Conservation (phyloP, 2,329 filamentous ascomycete genomes). For the Colletotrichum godetiae region DNA sequence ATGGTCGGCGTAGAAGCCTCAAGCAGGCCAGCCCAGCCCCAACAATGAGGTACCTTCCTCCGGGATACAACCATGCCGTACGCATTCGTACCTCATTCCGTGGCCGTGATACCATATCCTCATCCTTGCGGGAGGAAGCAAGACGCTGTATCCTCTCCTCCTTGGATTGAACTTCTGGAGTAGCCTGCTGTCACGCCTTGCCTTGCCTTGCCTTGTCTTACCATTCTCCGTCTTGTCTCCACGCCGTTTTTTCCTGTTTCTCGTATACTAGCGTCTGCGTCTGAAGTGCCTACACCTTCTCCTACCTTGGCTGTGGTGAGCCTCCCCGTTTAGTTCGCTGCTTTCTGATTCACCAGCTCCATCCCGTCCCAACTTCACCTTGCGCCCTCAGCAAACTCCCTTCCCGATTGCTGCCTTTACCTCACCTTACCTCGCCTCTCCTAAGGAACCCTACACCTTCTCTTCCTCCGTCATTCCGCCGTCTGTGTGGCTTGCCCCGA, state of each 20-base stretch:
- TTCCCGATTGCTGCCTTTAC: not conserved
- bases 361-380: conserved; percentile 1
- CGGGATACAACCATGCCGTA: not conserved
- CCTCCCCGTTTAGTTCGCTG: not conserved
- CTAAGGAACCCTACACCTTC: not conserved
- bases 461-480: not conserved
- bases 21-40: not conserved
- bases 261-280: no score
- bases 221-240: not conserved
- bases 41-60: not conserved
- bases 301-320: not conserved
- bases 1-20: not conserved
- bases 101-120: not conserved
- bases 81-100: not conserved
- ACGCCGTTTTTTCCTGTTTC: not conserved
- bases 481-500: conserved; percentile 13
- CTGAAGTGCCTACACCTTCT: not conserved
- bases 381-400: conserved; percentile 1
- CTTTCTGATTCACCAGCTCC: not conserved
- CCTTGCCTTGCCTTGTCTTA: no score
- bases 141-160: not conserved
- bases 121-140: not conserved
- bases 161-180: no score
- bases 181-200: no score
- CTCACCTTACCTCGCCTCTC: not conserved